Percentiles rank a stretch among this genome's conserved stretches.
phyloP scores from a whole-genome alignment of 108 stramenopile species.

The Chaetoceros tenuissimus region DNA sequence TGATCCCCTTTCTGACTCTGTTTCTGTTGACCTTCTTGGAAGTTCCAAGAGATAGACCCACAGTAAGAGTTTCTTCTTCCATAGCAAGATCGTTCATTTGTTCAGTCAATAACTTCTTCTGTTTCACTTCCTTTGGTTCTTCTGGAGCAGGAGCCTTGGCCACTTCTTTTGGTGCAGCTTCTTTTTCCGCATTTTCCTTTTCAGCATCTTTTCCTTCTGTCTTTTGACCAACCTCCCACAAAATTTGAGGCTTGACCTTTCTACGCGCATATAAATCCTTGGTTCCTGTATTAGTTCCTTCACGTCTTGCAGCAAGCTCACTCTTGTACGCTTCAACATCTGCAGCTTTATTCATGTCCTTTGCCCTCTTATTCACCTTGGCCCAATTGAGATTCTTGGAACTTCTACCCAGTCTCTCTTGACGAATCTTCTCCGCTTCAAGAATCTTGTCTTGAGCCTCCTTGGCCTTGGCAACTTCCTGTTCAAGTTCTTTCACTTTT shows the following conservation, averaged over 20 bases:
- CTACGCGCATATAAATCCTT: constrained; percentile 84
- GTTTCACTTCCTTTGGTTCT: constrained; percentile 2
- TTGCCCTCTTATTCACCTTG: constrained; percentile 75
- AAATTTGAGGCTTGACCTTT: constrained; percentile 81
- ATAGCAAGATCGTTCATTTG: constrained; percentile 60
- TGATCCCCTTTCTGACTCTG: constrained; percentile 61
- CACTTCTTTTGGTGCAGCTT: neutral
- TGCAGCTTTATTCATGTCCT: constrained; percentile 53
- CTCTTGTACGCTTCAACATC: constrained; percentile 56
- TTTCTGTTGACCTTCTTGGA: constrained; percentile 26
- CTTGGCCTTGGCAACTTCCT: constrained; percentile 10
- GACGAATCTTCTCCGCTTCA: constrained; percentile 46
- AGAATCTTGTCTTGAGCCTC: constrained; percentile 34
- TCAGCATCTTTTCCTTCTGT: constrained; percentile 19
- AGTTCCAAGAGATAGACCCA: constrained; percentile 32
- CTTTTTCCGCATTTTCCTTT: constrained; percentile 6
- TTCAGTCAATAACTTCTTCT: constrained; percentile 16
- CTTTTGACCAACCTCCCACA: constrained; percentile 81
- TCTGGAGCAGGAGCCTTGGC: constrained; percentile 4
- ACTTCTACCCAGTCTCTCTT: constrained; percentile 33
- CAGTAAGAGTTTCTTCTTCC: constrained; percentile 67
- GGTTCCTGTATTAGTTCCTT: constrained; percentile 22
- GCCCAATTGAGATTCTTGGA: constrained; percentile 69
- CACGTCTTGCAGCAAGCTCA: neutral
- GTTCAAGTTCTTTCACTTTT: constrained; percentile 20